These are phyloP conservation scores for Penicillium sp. DNA, from an alignment of 2,329 filamentous ascomycete species.

Conservation along the genomic window DNA sequence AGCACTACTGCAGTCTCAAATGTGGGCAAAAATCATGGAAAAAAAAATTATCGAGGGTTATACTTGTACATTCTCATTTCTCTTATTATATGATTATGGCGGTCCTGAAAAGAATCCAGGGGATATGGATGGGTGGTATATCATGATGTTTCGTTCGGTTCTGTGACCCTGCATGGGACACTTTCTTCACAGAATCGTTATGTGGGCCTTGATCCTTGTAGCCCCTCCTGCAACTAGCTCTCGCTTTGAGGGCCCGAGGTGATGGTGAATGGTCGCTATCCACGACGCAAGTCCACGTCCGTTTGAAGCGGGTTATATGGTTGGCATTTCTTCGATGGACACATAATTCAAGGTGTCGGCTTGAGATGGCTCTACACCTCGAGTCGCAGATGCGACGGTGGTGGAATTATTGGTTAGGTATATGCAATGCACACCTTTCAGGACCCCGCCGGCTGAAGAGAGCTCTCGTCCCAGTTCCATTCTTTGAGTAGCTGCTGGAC, in stretches of 20 bases:
- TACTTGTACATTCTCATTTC: neutral
- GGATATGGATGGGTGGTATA: neutral
- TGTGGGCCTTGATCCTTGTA: neutral
- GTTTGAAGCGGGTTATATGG: neutral
- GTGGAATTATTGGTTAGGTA: neutral
- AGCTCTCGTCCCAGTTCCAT: conserved; percentile 38
- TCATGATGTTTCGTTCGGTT: neutral
- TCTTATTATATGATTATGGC: neutral
- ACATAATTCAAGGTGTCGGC: neutral
- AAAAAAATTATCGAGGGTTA: neutral
- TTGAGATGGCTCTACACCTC: neutral
- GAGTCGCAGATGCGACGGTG: neutral
- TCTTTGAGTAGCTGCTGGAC: conserved; percentile 52
- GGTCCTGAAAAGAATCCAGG: neutral
- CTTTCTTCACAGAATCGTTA: neutral
- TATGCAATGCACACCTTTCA: neutral
- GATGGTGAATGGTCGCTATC: neutral
- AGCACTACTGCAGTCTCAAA: conserved; percentile 8
- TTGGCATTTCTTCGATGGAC: neutral
- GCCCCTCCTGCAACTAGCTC: neutral
- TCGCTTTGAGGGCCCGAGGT: neutral
- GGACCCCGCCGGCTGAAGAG: conserved; percentile 6
- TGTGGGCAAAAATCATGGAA: neutral
- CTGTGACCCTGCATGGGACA: neutral
- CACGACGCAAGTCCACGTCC: neutral